Evolutionary conservation across 768 basidiomycete genomes (phyloP).

Genomic region (Cystobasidium tubakii): DNA sequence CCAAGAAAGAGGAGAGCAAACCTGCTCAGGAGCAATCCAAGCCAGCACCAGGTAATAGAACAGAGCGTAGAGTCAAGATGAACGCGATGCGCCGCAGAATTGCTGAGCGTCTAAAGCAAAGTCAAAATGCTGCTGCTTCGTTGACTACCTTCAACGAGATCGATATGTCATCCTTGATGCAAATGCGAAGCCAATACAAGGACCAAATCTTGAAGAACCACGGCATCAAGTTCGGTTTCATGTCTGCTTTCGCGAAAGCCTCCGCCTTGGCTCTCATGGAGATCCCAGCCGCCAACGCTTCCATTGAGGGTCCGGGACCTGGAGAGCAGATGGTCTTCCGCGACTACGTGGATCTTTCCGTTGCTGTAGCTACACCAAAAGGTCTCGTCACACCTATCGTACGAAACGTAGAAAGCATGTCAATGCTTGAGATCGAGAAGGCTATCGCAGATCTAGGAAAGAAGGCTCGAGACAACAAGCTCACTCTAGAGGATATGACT

Average conservation of each 20-base stretch:
- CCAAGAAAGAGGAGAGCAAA: constrained; percentile 49
- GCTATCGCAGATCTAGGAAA: constrained; percentile 85
- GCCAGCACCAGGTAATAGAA: constrained; percentile 45
- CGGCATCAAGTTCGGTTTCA: constrained; percentile 95
- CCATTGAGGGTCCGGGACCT: constrained; percentile 64
- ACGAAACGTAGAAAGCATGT: constrained; percentile 78
- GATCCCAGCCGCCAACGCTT: constrained; percentile 88
- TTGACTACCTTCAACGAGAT: constrained; percentile 99
- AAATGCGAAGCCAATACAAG: constrained; percentile 90
- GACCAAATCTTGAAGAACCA: constrained; percentile 80
- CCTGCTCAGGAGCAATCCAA: constrained; percentile 47
- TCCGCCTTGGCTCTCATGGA: constrained; percentile 76
- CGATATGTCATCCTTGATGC: constrained; percentile 94
- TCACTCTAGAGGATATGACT: constrained; percentile 96
- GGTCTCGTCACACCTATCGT: constrained; percentile 95
- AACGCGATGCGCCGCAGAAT: constrained; percentile 96
- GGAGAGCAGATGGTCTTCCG: constrained; percentile 81
- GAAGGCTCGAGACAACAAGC: constrained; percentile 89
- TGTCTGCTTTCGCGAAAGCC: constrained; percentile 92
- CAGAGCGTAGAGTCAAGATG: constrained; percentile 68
- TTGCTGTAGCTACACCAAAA: constrained; percentile 95
- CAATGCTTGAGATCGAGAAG: constrained; percentile 82
- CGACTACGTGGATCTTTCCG: constrained; percentile 86
- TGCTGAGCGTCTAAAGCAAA: constrained; percentile 93
- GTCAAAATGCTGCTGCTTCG: constrained; percentile 92